phyloP scores from a whole-genome alignment of 208 protist genomes.

The Leishmania guyanensis region DNA sequence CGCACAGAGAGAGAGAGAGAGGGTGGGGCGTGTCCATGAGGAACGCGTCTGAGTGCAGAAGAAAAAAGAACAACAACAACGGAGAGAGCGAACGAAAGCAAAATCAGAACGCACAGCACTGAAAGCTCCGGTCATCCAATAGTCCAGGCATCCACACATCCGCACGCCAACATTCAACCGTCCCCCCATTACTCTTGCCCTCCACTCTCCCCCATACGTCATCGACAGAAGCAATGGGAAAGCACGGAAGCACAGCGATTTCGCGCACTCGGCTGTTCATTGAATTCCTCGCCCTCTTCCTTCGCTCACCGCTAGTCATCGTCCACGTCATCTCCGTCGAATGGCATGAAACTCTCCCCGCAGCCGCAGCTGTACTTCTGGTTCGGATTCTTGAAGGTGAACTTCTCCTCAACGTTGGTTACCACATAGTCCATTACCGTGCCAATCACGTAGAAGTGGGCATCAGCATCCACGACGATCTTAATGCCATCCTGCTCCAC shows the following conservation, averaged over 20 bases:
- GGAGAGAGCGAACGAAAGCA: neutral
- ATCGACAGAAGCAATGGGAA: neutral
- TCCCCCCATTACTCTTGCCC: neutral
- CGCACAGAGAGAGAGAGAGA: neutral
- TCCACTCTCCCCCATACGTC: neutral
- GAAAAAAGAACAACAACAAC: neutral
- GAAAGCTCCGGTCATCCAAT: neutral
- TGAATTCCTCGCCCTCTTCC: neutral
- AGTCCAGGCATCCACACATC: neutral
- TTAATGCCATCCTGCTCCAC: constrained; percentile 94
- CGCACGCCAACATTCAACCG: neutral
- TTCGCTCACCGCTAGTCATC: constrained; percentile 17
- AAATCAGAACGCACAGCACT: neutral
- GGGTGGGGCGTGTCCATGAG: neutral
- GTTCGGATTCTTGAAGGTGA: constrained; percentile 98
- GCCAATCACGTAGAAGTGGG: constrained; percentile 96
- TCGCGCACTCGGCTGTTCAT: neutral
- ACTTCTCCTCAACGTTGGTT: constrained; percentile 94
- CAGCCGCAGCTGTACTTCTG: constrained; percentile 96
- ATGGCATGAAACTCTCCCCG: constrained; percentile 96
- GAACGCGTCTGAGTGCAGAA: neutral
- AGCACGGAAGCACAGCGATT: neutral
- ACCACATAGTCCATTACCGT: constrained; percentile 97
- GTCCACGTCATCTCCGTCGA: constrained; percentile 77
- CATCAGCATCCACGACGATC: constrained; percentile 93